phyloP scores from a whole-genome alignment of 768 basidiomycete genomes.

The Tylopilus cervinicoccineus region DNA sequence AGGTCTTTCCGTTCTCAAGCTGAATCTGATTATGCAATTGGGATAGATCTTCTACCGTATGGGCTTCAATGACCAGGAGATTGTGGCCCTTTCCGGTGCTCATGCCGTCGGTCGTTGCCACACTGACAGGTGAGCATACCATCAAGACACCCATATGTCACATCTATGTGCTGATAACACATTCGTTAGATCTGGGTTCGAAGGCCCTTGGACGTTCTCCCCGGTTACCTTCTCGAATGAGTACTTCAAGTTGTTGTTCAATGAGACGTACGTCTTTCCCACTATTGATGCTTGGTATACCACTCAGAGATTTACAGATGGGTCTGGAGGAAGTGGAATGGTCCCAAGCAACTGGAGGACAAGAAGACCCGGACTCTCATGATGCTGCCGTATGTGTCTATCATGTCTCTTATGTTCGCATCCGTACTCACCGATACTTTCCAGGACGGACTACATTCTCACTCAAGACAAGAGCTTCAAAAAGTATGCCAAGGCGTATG shows the following conservation, averaged over 20 bases:
- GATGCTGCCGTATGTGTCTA: conserved; percentile 83
- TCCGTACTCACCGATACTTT: background rate
- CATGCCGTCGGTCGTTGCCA: conserved; percentile 98
- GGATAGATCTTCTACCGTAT: conserved; percentile 66
- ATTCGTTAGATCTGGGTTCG: conserved; percentile 61
- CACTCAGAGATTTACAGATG: conserved; percentile 41
- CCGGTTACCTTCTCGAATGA: conserved; percentile 86
- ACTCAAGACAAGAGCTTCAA: conserved; percentile 90
- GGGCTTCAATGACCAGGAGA: conserved; percentile 96
- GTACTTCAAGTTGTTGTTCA: conserved; percentile 79
- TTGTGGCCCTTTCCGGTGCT: conserved; percentile 90
- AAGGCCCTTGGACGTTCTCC: conserved; percentile 94
- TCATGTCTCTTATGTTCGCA: background rate
- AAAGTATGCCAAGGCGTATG: conserved; percentile 84
- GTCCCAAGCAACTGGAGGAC: conserved; percentile 92
- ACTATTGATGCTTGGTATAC: background rate
- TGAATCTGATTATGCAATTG: background rate
- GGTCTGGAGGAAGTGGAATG: conserved; percentile 95
- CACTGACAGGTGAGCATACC: conserved; percentile 51
- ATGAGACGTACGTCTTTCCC: conserved; percentile 60
- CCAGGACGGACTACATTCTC: conserved; percentile 83
- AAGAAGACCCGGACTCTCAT: conserved; percentile 85
- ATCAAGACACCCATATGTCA: background rate
- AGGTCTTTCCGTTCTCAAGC: conserved; percentile 18
- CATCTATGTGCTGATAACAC: background rate